A percentile compares a stretch with the other conserved stretches of the same genome.
Evolutionary conservation across 345 rosid genomes (phyloP).

Genomic region (Rhodomyrtus tomentosa): DNA sequence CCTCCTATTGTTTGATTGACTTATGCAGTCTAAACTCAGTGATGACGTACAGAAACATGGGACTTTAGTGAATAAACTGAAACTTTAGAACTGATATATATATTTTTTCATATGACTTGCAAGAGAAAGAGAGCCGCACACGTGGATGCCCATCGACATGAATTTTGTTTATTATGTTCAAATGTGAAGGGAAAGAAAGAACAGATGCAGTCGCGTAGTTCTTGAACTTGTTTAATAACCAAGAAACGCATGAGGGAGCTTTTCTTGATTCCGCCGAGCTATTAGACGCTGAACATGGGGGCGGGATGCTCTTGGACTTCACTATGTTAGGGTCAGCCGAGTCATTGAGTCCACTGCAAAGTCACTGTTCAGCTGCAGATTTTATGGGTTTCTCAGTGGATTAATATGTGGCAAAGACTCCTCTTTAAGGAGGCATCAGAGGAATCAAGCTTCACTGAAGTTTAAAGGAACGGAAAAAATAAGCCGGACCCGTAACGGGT

Average conservation of each 20-base stretch:
- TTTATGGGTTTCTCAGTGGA: not conserved
- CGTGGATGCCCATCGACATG: not conserved
- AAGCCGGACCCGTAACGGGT: too few relatives aligned
- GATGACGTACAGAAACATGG: too few relatives aligned
- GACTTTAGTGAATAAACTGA: not conserved
- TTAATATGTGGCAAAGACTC: not conserved
- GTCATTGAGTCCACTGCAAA: not conserved
- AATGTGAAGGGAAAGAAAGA: not conserved
- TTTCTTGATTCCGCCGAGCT: not conserved
- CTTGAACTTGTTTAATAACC: not conserved
- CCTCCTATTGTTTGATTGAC: not conserved
- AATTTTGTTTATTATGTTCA: not conserved
- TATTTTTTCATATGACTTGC: not conserved
- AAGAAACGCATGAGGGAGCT: not conserved
- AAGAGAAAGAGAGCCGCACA: conserved; percentile 2
- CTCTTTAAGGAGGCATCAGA: too few relatives aligned
- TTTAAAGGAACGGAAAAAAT: too few relatives aligned
- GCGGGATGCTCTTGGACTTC: not conserved
- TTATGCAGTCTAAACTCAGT: too few relatives aligned
- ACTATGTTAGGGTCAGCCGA: not conserved
- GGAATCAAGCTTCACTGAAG: too few relatives aligned
- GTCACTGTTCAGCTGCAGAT: not conserved
- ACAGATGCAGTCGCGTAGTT: conserved; percentile 8
- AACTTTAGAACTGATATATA: not conserved
- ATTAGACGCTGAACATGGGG: conserved; percentile 1